These are phyloP conservation scores for Lotus japonicus DNA, from an alignment of 306 rosid genomes.

Conservation along the genomic window DNA sequence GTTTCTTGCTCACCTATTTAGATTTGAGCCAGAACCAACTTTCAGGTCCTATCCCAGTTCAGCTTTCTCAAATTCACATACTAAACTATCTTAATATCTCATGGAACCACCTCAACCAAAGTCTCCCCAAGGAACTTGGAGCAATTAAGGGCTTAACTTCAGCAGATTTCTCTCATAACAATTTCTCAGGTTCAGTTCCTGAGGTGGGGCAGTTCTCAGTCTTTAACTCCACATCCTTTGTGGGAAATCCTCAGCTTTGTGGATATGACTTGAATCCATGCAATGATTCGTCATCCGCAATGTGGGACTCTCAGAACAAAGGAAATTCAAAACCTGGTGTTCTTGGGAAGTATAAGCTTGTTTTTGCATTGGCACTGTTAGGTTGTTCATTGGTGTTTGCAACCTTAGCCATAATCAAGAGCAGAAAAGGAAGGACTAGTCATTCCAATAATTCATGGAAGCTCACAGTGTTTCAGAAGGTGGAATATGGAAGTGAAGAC, in stretches of 20 bases:
- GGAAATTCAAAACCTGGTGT: conserved; percentile 29
- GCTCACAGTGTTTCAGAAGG: conserved; percentile 74
- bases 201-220: conserved; percentile 55
- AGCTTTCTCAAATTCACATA: conserved; percentile 59
- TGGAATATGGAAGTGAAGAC: conserved; percentile 68
- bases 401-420: conserved; percentile 51
- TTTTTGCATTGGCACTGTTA: conserved; percentile 64
- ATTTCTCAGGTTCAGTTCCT: conserved; percentile 76
- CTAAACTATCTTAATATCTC: conserved; percentile 80
- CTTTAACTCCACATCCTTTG: conserved; percentile 64
- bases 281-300: conserved; percentile 28
- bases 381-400: conserved; percentile 68
- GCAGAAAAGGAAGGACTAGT: conserved; percentile 42
- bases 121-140: conserved; percentile 67
- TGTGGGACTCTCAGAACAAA: conserved; percentile 22
- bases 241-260: conserved; percentile 72
- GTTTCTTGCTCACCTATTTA: conserved; percentile 48
- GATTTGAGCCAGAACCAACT: conserved; percentile 90
- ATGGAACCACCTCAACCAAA: conserved; percentile 63
- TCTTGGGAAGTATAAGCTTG: conserved; percentile 56
- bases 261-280: conserved; percentile 54
- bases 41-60: conserved; percentile 68
- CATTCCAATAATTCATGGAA: conserved; percentile 56
- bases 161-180: conserved; percentile 77
- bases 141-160: conserved; percentile 68